Evolutionary conservation across 2,329 filamentous ascomycete genomes (phyloP), one percentile per base, ranked within the genome.

Genomic region (Hansfordia pulvinata): DNA sequence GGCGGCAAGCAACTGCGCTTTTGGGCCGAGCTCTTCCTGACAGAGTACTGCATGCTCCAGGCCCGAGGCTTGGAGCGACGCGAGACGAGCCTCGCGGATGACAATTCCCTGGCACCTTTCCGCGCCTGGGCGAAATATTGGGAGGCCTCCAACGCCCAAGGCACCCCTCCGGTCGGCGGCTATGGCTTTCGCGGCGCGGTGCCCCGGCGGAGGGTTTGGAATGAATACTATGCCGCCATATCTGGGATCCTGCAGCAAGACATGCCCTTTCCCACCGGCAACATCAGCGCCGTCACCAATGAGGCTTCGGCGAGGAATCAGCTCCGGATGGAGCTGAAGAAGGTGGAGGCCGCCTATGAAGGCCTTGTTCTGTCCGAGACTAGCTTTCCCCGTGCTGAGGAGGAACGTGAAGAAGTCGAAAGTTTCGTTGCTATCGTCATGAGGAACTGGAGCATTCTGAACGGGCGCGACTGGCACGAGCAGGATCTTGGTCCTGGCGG

Each of bases 361-460:
- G 64, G 65, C 10, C 60, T 90, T 4, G 58, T 98, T 15, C 62
- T 94, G 4, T 68, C 67, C 30, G 83, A 92, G 46, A 81, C 80
- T 0, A 64, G 67, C 16, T 98, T 98, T 40, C 90, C 90, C 0
- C 78, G 74, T 39, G 86, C 90, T 1, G 77, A 81, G 21, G 74
- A 90, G 41, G 64, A 71, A 27, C 84, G 86, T 31, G 59, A 68
- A 23, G 80, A 88, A 44, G 70, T 96, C 3, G 88, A 96, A 47
- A 58, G 61, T 7, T 96, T 90, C 64, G 74, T 85, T 12, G 69
- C 80, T 35, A 67, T 77, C 28, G 79, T 84, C 8, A 76, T 93
- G 44, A 64, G 61, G 36, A 96, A 96, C 47, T 98, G 90, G 90
- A 61, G 69, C 26, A 62, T 90, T 18, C 53, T 94, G 6, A 84